phyloP scores from a whole-genome alignment of 805 yeast species.

The Pichia gijzeniarum region DNA sequence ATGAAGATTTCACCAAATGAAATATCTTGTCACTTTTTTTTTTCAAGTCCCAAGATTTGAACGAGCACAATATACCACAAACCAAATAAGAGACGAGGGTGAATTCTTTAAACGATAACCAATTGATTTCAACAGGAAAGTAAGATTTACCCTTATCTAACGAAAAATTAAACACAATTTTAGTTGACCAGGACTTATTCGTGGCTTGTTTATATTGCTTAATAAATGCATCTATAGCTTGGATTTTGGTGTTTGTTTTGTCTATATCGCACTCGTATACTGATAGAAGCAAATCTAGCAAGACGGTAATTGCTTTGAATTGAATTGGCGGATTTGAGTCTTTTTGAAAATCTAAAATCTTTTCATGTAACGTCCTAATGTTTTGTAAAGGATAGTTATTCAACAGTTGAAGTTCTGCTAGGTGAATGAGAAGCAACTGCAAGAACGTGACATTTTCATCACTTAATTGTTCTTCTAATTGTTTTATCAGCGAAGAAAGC shows the following conservation, averaged over 20 bases:
- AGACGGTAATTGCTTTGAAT: constrained; percentile 27
- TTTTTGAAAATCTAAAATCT: neutral
- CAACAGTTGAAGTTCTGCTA: constrained; percentile 28
- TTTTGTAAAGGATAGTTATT: constrained; percentile 25
- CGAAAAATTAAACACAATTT: neutral
- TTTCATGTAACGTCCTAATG: constrained; percentile 12
- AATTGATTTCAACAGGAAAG: constrained; percentile 28
- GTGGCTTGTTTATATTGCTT: constrained; percentile 9
- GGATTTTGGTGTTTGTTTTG: constrained; percentile 23
- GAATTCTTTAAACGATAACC: constrained; percentile 41
- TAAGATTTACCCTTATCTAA: neutral
- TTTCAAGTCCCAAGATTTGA: constrained; percentile 31
- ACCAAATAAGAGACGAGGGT: constrained; percentile 35
- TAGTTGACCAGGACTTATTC: neutral
- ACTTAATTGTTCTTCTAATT: constrained; percentile 9
- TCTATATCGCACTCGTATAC: constrained; percentile 26
- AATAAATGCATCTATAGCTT: constrained; percentile 22
- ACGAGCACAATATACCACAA: constrained; percentile 36
- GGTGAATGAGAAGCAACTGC: constrained; percentile 24
- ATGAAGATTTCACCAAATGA: neutral
- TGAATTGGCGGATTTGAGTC: constrained; percentile 28
- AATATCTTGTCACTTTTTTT: constrained; percentile 33
- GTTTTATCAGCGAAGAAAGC: neutral
- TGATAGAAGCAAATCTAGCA: constrained; percentile 25
- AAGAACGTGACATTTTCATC: constrained; percentile 15